Evolutionary conservation across 768 basidiomycete genomes (phyloP).

Genomic region (Daedaleopsis sinensis): DNA sequence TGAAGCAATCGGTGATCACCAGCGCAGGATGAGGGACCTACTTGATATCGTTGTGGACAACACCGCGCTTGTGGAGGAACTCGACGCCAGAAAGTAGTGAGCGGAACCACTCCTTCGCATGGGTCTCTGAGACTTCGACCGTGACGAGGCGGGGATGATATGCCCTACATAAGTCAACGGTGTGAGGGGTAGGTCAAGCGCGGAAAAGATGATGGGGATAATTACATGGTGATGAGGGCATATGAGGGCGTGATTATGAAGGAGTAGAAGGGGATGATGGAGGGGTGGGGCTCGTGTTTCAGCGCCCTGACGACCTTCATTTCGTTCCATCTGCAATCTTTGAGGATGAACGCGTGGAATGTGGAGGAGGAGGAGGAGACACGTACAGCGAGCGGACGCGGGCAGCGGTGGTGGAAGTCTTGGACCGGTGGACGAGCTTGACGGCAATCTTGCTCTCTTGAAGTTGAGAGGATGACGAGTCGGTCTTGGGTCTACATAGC

Average conservation of each 20-base stretch:
- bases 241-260: conserved; percentile 93
- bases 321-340: conserved; percentile 81
- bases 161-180: conserved; percentile 54
- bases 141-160: conserved; percentile 86
- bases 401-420: conserved; percentile 84
- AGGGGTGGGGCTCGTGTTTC: conserved; percentile 85
- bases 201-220: neutral
- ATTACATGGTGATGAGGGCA: conserved; percentile 91
- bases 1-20: conserved; percentile 1
- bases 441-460: conserved; percentile 71
- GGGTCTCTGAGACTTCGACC: conserved; percentile 81
- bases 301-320: conserved; percentile 93
- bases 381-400: conserved; percentile 86
- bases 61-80: conserved; percentile 81
- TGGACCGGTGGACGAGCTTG: conserved; percentile 88
- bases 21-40: conserved; percentile 38
- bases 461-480: conserved; percentile 37
- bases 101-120: conserved; percentile 81
- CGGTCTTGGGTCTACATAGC: conserved; percentile 68
- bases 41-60: conserved; percentile 96
- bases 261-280: conserved; percentile 89
- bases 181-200: conserved; percentile 1
- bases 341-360: neutral
- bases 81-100: conserved; percentile 81
- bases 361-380: neutral